Percentiles rank a stretch among this genome's conserved stretches.
phyloP scores from a whole-genome alignment of 2,329 filamentous ascomycete species.

The Neonectria sp. region DNA sequence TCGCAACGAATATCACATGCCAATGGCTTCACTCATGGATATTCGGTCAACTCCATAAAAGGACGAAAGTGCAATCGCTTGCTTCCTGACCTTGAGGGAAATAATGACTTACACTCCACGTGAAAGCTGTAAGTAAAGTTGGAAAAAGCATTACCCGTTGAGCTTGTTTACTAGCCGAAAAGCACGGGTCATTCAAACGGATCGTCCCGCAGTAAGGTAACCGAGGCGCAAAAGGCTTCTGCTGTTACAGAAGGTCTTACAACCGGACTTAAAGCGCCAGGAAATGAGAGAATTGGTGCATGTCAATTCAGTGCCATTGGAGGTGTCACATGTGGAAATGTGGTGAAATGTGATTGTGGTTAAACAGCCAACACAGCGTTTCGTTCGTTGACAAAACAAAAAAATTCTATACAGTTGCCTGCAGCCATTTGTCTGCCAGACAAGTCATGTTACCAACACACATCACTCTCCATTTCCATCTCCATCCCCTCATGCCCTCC shows the following conservation, averaged over 20 bases:
- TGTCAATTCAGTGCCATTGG: not conserved
- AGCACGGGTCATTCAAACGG: not conserved
- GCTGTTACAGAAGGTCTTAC: not conserved
- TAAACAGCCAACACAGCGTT: conserved; percentile 11
- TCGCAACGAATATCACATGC: not conserved
- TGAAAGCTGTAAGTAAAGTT: not conserved
- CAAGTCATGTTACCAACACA: conserved; percentile 37
- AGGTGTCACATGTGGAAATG: not conserved
- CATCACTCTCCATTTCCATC: conserved; percentile 34
- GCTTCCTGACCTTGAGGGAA: not conserved
- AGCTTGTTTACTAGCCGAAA: not conserved
- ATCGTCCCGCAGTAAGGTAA: not conserved
- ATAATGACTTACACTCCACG: not conserved
- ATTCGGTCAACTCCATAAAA: not conserved
- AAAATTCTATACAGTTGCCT: conserved; percentile 48
- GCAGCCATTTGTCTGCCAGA: conserved; percentile 43
- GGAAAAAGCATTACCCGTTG: not conserved
- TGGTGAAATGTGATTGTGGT: not conserved
- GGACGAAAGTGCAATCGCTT: not conserved
- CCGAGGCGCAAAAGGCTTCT: not conserved
- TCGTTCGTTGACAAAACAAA: conserved; percentile 23
- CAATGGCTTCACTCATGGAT: not conserved
- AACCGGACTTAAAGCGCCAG: not conserved
- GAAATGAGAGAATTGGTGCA: not conserved
- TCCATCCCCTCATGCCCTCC: conserved; percentile 77